Evolutionary conservation across 1,284 basidiomycete genomes (phyloP).

Genomic region (Cryptococcus amylolentus): DNA sequence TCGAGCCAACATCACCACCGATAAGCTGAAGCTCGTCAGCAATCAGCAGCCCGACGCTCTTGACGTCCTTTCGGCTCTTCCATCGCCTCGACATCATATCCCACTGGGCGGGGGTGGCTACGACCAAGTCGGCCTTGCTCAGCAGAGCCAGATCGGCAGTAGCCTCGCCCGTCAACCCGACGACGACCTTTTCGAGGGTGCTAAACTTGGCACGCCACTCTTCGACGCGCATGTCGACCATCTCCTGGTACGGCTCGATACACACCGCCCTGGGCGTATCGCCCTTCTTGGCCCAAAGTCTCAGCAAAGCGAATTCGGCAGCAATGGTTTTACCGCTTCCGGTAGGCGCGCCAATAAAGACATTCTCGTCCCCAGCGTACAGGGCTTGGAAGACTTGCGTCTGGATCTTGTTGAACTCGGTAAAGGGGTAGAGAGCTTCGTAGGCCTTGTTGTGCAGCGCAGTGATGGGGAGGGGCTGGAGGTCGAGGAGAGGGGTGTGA

Average conservation of each 20-base stretch:
- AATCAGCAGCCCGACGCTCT: conserved; percentile 86
- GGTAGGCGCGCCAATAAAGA: conserved; percentile 92
- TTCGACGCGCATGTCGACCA: conserved; percentile 83
- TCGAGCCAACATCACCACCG: conserved; percentile 87
- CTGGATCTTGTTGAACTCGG: conserved; percentile 96
- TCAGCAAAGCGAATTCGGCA: conserved; percentile 89
- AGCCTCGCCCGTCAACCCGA: conserved; percentile 91
- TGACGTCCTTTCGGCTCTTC: conserved; percentile 92
- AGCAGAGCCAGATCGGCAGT: conserved; percentile 85
- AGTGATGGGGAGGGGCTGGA: conserved; percentile 83
- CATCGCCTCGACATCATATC: conserved; percentile 93
- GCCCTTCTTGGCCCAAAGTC: conserved; percentile 84
- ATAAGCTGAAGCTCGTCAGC: conserved; percentile 94
- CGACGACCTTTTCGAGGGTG: conserved; percentile 80
- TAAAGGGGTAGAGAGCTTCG: conserved; percentile 78
- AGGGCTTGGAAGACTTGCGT: conserved; percentile 98
- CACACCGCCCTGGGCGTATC: conserved; percentile 86
- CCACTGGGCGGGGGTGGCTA: conserved; percentile 93
- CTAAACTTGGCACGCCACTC: conserved; percentile 90
- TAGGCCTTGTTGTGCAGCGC: conserved; percentile 90
- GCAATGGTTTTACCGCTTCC: conserved; percentile 97
- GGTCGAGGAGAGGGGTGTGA: conserved; percentile 86
- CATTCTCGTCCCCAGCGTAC: conserved; percentile 92
- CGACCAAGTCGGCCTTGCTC: conserved; percentile 84
- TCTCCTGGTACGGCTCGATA: conserved; percentile 93